Percentiles rank a stretch among this genome's conserved stretches.
phyloP scores from a whole-genome alignment of 306 rosid species.

The Heteromeles arbutifolia region DNA sequence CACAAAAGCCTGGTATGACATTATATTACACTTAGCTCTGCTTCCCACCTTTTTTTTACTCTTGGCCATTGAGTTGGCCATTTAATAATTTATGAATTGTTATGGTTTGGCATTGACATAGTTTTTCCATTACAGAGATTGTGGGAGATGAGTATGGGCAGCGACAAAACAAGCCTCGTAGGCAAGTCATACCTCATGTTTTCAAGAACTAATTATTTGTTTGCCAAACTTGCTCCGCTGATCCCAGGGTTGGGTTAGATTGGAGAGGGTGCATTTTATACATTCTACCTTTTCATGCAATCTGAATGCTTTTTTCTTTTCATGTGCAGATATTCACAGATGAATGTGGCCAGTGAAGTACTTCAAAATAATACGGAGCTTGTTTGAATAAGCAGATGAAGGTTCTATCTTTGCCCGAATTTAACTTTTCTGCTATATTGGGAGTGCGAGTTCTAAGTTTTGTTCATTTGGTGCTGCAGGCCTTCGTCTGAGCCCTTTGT shows the following conservation, averaged over 20 bases:
- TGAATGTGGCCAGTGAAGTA: slow-evolving; percentile 83
- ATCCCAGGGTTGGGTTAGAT: slow-evolving; percentile 1
- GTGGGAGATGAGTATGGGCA: slow-evolving; percentile 77
- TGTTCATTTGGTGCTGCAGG: slow-evolving; percentile 50
- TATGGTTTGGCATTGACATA: not conserved
- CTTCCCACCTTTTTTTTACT: not conserved
- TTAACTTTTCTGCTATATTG: slow-evolving; percentile 14
- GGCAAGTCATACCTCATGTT: slow-evolving; percentile 39
- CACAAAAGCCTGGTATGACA: slow-evolving; percentile 62
- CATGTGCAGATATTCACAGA: slow-evolving; percentile 84
- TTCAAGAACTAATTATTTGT: not conserved
- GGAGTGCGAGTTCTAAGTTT: slow-evolving; percentile 27
- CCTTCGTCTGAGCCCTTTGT: slow-evolving; percentile 73
- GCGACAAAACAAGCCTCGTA: slow-evolving; percentile 86
- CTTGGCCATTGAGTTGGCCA: not conserved
- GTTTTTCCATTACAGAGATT: slow-evolving; percentile 40
- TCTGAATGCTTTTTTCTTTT: slow-evolving; percentile 4
- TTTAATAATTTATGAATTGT: not conserved
- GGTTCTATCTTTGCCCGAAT: slow-evolving; percentile 31
- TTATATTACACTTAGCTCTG: not conserved
- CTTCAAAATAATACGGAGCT: slow-evolving; percentile 42
- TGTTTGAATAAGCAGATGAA: slow-evolving; percentile 62
- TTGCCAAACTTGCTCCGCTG: not conserved
- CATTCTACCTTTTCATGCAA: slow-evolving; percentile 1
- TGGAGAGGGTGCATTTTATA: not conserved